Evolutionary conservation across 352 stramenopile genomes (phyloP).

Genomic region (Albugo candida): DNA sequence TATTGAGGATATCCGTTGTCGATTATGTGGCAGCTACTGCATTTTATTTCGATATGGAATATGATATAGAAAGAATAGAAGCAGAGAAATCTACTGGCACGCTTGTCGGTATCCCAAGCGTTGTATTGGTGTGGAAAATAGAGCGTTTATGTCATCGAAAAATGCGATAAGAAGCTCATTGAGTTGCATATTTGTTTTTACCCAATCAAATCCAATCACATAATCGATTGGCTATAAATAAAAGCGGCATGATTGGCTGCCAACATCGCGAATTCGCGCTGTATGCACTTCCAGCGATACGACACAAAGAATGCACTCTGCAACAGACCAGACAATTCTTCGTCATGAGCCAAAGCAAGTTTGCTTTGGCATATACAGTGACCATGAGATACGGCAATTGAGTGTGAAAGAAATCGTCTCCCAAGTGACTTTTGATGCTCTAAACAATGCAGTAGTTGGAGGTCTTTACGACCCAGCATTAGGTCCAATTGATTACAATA

Average conservation of each 20-base stretch:
- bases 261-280: too few relatives aligned
- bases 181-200: too few relatives aligned
- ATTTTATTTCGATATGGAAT: conserved; percentile 44
- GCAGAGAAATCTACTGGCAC: too few relatives aligned
- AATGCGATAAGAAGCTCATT: too few relatives aligned
- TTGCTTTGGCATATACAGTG: conserved; percentile 93
- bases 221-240: too few relatives aligned
- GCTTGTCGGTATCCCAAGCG: too few relatives aligned
- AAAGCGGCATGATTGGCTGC: too few relatives aligned
- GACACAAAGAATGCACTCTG: conserved; percentile 39
- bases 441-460: conserved; percentile 88
- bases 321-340: conserved; percentile 79
- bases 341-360: conserved; percentile 83
- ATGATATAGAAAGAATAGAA: too few relatives aligned
- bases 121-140: too few relatives aligned
- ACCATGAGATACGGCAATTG: conserved; percentile 91
- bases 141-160: too few relatives aligned
- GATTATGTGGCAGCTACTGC: conserved; percentile 59
- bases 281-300: too few relatives aligned
- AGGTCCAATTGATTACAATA: conserved; percentile 81
- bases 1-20: conserved; percentile 14
- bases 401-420: conserved; percentile 94
- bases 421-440: conserved; percentile 85
- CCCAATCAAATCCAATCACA: too few relatives aligned
- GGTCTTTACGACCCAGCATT: conserved; percentile 95